Evolutionary conservation across 805 yeast genomes (phyloP).

Genomic region (Cyberlindnera xishuangbannaensis): DNA sequence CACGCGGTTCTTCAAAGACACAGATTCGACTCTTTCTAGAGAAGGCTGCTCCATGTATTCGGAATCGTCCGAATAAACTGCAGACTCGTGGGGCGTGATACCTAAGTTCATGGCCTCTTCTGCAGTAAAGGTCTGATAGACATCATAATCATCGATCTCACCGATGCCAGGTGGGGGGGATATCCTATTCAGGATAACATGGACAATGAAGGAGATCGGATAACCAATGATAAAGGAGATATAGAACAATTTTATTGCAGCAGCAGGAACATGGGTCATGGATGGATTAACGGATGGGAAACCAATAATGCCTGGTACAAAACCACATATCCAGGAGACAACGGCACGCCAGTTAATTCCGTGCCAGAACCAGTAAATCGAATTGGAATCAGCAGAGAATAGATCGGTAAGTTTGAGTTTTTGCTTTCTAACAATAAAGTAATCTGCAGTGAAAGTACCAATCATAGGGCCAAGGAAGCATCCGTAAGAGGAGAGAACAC

Average conservation of each 20-base stretch:
- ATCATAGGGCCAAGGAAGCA: constrained; percentile 41
- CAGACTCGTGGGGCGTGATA: constrained; percentile 23
- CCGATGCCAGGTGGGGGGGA: constrained; percentile 28
- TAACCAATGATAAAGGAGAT: constrained; percentile 26
- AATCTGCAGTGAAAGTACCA: constrained; percentile 33
- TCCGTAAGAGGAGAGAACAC: constrained; percentile 23
- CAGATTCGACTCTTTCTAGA: constrained; percentile 2
- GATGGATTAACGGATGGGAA: constrained; percentile 28
- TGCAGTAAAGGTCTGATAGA: constrained; percentile 30
- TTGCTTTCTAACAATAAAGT: constrained; percentile 31
- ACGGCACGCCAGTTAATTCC: constrained; percentile 41
- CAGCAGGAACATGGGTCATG: constrained; percentile 22
- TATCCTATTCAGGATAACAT: constrained; percentile 19
- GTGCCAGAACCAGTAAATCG: constrained; percentile 36
- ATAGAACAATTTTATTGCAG: constrained; percentile 23
- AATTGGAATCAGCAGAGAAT: constrained; percentile 28
- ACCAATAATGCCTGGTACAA: constrained; percentile 39
- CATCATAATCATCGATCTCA: constrained; percentile 28
- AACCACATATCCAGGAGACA: constrained; percentile 33
- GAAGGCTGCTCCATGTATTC: constrained; percentile 4
- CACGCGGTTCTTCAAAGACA: not conserved
- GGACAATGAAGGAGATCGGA: constrained; percentile 20
- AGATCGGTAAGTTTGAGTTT: constrained; percentile 36
- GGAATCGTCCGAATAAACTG: constrained; percentile 2
- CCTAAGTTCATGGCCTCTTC: constrained; percentile 29